phyloP scores from a whole-genome alignment of 2,329 filamentous ascomycete species.

The Diaporthe destruens region DNA sequence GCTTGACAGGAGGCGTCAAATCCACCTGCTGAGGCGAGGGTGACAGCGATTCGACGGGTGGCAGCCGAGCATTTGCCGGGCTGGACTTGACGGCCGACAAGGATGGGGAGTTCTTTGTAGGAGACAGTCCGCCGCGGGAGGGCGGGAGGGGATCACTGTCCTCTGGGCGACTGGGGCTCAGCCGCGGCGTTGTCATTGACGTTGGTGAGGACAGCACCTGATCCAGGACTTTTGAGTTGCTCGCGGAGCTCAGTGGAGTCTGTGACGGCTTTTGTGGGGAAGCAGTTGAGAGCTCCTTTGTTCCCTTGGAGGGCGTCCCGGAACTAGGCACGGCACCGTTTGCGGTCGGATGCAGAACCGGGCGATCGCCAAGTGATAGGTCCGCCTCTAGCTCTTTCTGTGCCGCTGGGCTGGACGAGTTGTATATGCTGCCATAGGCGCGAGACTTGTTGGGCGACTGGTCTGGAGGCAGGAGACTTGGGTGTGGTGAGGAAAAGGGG shows the following conservation, averaged over 20 bases:
- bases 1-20: slow-evolving; percentile 72
- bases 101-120: slow-evolving; percentile 64
- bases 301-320: slow-evolving; percentile 49
- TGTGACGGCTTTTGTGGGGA: slow-evolving; percentile 41
- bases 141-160: slow-evolving; percentile 56
- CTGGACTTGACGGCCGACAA: slow-evolving; percentile 49
- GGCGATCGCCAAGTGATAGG: slow-evolving; percentile 33
- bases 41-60: slow-evolving; percentile 68
- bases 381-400: slow-evolving; percentile 36
- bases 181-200: slow-evolving; percentile 41
- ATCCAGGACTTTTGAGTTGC: slow-evolving; percentile 37
- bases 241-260: slow-evolving; percentile 39
- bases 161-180: slow-evolving; percentile 46
- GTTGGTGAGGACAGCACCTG: slow-evolving; percentile 45
- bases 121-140: slow-evolving; percentile 62
- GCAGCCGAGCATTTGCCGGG: slow-evolving; percentile 62
- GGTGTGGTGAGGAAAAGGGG: slow-evolving; percentile 59
- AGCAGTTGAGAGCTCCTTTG: slow-evolving; percentile 46
- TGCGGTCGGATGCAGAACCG: slow-evolving; percentile 42
- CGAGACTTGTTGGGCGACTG: slow-evolving; percentile 56
- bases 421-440: slow-evolving; percentile 55
- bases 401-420: slow-evolving; percentile 48
- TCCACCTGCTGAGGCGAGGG: slow-evolving; percentile 70
- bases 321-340: slow-evolving; percentile 43
- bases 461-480: slow-evolving; percentile 56